Base-by-base conservation (phyloP, 2,329 filamentous ascomycete genomes). In the Fusarium avenaceum region DNA sequence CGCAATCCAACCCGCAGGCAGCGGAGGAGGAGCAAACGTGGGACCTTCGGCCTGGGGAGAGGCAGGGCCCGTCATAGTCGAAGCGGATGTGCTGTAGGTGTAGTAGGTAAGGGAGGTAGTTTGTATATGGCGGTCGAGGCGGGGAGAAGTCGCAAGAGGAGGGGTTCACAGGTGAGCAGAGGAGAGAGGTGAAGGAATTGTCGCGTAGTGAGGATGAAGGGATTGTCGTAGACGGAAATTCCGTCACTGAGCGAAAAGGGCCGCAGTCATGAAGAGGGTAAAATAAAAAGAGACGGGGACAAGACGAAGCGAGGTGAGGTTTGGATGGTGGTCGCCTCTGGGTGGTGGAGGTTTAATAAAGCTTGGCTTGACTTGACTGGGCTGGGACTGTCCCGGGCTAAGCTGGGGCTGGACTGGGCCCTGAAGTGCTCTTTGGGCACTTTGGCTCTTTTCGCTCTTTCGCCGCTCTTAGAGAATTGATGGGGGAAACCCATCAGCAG, bases 1-100 rank as follows among this genome's bases (percentile, higher is more conserved):
- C 60, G 88, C 87, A 74, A 90, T 90, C 89, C 89, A 91, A 73
- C 89, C 89, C 14, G 86, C 80, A 49, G 89, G 89, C 52, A 90
- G 83, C 46, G 82, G 80, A 47, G 89, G 89, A 67, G 89, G 89
- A 68, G 81, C 84, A 72, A 83, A 87, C 74, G 85, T 85, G 70
- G 87, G 87, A 74, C 86, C 87, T 74, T 87, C 85, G 78, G 84
- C 83, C 78, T 83, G 82, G 66, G 87, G 86, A 70, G 86, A 87
- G 71, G 82, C 81, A 74, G 86, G 83, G 73, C 86, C 86, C 74
- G 85, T 82, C 86, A 89, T 89, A 65, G 59, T 67, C 44, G 47
- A 64, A 38, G 57, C 64, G 47, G 52, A 69, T 42, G 52, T 54
- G 19, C 35, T 43, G 40, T 61, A 46, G 20, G 30, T 46, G 43